Evolutionary conservation across 306 rosid species (phyloP), one percentile per base, ranked within the genome.

Genomic region (Prunus salicina): DNA sequence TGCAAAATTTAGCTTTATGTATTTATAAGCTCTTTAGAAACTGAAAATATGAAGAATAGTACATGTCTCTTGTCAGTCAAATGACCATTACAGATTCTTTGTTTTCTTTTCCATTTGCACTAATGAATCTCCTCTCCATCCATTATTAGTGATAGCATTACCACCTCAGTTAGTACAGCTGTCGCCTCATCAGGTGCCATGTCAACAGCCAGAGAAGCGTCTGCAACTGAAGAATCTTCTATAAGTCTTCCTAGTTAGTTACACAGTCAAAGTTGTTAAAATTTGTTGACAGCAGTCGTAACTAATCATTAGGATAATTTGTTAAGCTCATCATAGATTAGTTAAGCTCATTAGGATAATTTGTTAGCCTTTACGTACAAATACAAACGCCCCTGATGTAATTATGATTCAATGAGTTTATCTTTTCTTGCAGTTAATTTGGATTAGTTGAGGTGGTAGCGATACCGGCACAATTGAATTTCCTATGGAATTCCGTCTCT

Each of bases 401-500:
- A 38, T 38, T 82, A 74, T 82, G 30, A 69, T 64, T 61, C 64
- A 56, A 65, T 38, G 43, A 69, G 13, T 66, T 78, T 62, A 22
- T 27, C 60, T 73, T 19, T 66, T 27, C 41, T 49, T 72, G 90
- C 87, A 88, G 90, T 67, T 41, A 73, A 46, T 69, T 72, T 64
- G 75, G 64, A 74, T 62, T 75, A 67, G 79, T 74, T 68, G 84
- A 80, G 74, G 51, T 82, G 82, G 80, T 66, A 28, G 51, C 28
- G 34, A 77, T 63, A 67, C 70, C 43, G 76, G 71, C 61, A 51
- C 47, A 55, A 7, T 72, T 68, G 82, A 83, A 80, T 83, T 67
- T 55, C 69, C 50, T n/a, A 91, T 91, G 98, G 93, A 63, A 76
- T 70, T 85, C 84, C 41, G 72, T 79, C 74, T 91, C 45, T 51